Evolutionary conservation across 2,329 filamentous ascomycete species (phyloP).

Genomic region (Emergomyces orientalis): DNA sequence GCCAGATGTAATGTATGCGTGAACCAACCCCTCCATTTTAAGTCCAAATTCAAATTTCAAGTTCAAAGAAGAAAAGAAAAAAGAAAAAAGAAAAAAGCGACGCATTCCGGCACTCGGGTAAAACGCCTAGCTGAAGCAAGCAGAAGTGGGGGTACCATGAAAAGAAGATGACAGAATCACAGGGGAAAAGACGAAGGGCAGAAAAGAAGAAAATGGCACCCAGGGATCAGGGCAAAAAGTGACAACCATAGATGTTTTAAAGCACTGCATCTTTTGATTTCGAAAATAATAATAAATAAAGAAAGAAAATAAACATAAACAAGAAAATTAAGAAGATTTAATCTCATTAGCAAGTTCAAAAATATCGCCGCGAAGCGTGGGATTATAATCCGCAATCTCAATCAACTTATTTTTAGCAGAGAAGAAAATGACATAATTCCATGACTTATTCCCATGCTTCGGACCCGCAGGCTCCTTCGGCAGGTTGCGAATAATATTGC

Average conservation of each 20-base stretch:
- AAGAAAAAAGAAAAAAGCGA: neutral
- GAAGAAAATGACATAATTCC: constrained; percentile 31
- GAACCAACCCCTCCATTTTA: neutral
- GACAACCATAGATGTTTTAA: neutral
- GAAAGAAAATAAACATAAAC: neutral
- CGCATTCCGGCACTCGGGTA: constrained; percentile 11
- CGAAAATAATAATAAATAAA: neutral
- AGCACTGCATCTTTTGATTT: neutral
- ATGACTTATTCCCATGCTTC: constrained; percentile 8
- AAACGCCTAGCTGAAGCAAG: constrained; percentile 1
- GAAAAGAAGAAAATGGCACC: neutral
- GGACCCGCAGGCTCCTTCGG: constrained; percentile 21
- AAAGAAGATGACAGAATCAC: neutral
- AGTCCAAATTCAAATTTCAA: neutral
- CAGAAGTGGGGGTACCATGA: neutral
- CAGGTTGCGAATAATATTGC: constrained; percentile 39
- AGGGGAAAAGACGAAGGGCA: neutral
- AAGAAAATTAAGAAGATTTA: constrained; percentile 7
- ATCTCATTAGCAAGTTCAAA: constrained; percentile 37
- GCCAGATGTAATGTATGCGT: neutral
- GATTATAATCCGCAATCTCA: constrained; percentile 33
- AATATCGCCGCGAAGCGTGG: constrained; percentile 34
- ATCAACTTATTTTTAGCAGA: constrained; percentile 32
- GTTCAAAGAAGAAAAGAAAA: neutral
- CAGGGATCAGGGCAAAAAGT: neutral